Evolutionary conservation across 306 rosid genomes (phyloP).

Genomic region (Crotalaria pallida): DNA sequence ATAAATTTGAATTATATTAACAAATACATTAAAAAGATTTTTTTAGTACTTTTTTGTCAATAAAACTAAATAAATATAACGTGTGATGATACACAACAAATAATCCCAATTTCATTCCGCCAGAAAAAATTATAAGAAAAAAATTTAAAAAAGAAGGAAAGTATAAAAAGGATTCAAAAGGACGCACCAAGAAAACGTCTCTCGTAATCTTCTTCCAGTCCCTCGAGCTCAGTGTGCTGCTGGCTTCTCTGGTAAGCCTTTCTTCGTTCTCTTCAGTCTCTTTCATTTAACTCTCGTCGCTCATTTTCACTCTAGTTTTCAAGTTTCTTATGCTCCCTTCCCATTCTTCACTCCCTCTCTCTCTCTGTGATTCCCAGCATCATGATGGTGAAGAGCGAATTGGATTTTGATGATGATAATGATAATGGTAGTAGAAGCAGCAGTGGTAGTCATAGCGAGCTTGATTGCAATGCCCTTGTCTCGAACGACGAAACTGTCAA

Average conservation of each 20-base stretch:
- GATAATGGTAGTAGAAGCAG: neutral
- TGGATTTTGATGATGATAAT: neutral
- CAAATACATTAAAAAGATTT: too few species aligned
- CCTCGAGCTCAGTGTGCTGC: neutral
- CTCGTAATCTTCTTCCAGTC: neutral
- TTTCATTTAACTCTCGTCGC: neutral
- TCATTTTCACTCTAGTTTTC: neutral
- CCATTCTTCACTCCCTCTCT: neutral
- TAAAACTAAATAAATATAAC: too few species aligned
- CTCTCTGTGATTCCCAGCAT: too few species aligned
- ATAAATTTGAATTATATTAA: too few species aligned
- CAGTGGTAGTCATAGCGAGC: neutral
- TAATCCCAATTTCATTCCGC: too few species aligned
- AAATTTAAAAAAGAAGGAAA: too few species aligned
- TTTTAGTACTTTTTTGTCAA: too few species aligned
- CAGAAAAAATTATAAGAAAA: too few species aligned
- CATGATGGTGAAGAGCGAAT: constrained; percentile 19
- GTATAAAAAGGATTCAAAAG: too few species aligned
- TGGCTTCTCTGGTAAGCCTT: neutral
- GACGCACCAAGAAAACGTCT: neutral
- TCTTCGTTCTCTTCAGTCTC: neutral
- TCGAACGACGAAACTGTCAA: neutral
- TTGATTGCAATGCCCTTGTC: neutral
- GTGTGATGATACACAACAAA: too few species aligned
- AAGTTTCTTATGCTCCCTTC: neutral